Base-by-base conservation (phyloP, 148 eudicot genomes). In the Rhododendron griersonianum region DNA sequence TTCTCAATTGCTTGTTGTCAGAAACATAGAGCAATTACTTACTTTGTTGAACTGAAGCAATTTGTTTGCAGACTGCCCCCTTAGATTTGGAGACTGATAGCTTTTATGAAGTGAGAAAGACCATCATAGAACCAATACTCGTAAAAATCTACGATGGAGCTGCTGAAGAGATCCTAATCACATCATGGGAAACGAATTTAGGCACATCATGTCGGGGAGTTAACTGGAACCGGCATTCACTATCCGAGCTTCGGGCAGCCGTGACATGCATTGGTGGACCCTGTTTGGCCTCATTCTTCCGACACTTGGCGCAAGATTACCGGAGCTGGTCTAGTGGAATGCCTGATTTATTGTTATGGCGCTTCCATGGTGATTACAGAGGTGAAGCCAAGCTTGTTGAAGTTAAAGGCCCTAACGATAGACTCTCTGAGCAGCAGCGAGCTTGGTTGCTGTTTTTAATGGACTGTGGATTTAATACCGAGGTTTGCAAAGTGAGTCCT, bases 331-430 rank as follows among this genome's bases (percentile, higher is more conserved):
- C 98, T 39, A 90, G 97, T 78, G 99, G 99, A 83, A 96, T 96
- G 99, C 99, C 98, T 75, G 99, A 96, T 91, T 87, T 96, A 65
- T 84, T 96, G 83, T 81, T 96, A 74, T 96, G 99, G 99, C 96
- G 96, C 13, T 94, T 96, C 77, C 90, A 89, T 81, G 95, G 93
- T 81, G 91, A 92, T 44, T 93, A 96, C 53, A 89, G 86, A 65
- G 99, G 99, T 53, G 98, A 96, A 90, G 99, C 99, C 69, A 96
- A 95, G 91, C 95, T 96, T 86, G 99, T 95, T 86, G 99, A 96
- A 91, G 99, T 96, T 78, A 96, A 96, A 88, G 99, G 99, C 74
- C 99, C 97, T 4, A 93, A 88, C 86, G 99, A 96, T 84, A 87
- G 93, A n/a, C 96, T 96, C 80, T 95, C 99, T 45, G 99, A 96